A percentile compares a stretch with the other conserved stretches of the same genome.
These are phyloP conservation scores for Coleophoma cylindrospora DNA, from an alignment of 2,329 filamentous ascomycete genomes.

Conservation along the genomic window DNA sequence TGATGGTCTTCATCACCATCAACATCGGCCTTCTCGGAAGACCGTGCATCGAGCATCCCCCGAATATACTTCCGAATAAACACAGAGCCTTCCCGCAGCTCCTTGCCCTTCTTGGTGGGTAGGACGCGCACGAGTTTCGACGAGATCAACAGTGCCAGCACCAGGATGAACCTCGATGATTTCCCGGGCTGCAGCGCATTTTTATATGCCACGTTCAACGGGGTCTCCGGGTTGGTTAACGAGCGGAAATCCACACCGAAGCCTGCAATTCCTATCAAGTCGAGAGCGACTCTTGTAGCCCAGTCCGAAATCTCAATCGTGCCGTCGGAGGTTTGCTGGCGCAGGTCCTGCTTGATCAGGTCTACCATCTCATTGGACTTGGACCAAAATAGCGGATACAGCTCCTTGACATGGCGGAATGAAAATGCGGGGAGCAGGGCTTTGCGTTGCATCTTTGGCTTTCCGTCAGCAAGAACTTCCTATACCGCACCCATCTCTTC, in stretches of 20 bases:
- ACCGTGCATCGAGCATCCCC: conserved; percentile 47
- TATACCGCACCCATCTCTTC: too few relatives aligned
- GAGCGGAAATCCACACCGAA: conserved; percentile 65
- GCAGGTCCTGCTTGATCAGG: conserved; percentile 8
- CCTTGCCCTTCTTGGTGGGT: conserved; percentile 54
- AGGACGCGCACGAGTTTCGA: conserved; percentile 45
- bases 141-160: conserved; percentile 29
- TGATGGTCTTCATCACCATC: conserved; percentile 39
- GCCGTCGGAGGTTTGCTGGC: conserved; percentile 9
- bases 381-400: conserved; percentile 77
- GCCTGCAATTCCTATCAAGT: conserved; percentile 68
- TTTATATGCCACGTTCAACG: conserved; percentile 52
- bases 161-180: conserved; percentile 36
- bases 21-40: conserved; percentile 55
- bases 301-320: conserved; percentile 32
- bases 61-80: conserved; percentile 47
- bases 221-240: conserved; percentile 51
- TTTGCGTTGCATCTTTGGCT: conserved; percentile 59
- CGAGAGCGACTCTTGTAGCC: conserved; percentile 61
- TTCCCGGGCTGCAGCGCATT: conserved; percentile 36
- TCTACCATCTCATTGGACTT: conserved; percentile 61
- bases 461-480: too few relatives aligned
- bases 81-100: conserved; percentile 57
- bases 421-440: conserved; percentile 74
- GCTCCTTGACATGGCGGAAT: conserved; percentile 76